phyloP scores from a whole-genome alignment of 306 rosid species.

The Erythrophleum fordii region DNA sequence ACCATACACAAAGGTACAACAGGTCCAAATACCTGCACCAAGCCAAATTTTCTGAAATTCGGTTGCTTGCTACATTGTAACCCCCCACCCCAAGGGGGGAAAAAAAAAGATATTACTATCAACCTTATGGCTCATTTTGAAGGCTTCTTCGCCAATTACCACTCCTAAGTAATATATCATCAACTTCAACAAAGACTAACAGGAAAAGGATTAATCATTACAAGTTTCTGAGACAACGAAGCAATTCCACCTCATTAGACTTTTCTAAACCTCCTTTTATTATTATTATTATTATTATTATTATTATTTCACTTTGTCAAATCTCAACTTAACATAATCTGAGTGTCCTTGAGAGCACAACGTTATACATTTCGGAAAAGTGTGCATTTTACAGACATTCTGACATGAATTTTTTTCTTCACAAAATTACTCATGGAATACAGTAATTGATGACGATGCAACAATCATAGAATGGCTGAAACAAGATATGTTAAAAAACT shows the following conservation, averaged over 20 bases:
- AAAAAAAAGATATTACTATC: not conserved
- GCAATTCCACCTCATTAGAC: constrained; percentile 25
- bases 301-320: constrained; percentile 6
- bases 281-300: too few species aligned
- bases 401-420: constrained; percentile 22
- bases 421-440: constrained; percentile 33
- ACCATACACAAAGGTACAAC: not conserved
- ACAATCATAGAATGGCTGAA: constrained; percentile 26
- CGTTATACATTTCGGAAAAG: constrained; percentile 14
- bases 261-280: not conserved
- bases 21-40: not conserved
- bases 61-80: constrained; percentile 8
- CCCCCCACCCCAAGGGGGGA: not conserved
- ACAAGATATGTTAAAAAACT: constrained; percentile 2
- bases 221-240: not conserved
- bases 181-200: constrained; percentile 25
- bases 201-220: constrained; percentile 31
- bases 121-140: not conserved
- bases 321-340: constrained; percentile 16
- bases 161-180: constrained; percentile 12
- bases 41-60: constrained; percentile 17
- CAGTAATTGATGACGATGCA: constrained; percentile 21
- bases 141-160: not conserved
- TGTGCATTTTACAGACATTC: constrained; percentile 13
- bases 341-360: constrained; percentile 6